Evolutionary conservation across 2,329 filamentous ascomycete species (phyloP).

Genomic region (Catunica adiposa): DNA sequence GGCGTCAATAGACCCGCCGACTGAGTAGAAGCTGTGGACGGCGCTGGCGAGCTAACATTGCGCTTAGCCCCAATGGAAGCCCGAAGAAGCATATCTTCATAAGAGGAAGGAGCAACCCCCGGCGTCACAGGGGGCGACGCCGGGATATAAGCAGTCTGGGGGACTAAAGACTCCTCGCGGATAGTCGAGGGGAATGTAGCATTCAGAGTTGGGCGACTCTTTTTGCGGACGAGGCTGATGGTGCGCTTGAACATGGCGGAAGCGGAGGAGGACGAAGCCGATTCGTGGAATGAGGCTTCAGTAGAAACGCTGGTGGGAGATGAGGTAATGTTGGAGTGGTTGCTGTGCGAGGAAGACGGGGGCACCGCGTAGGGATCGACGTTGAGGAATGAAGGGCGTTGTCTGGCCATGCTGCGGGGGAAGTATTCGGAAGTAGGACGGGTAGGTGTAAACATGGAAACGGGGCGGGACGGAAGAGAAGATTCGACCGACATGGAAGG

Average conservation of each 20-base stretch:
- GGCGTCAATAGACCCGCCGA: constrained; percentile 7
- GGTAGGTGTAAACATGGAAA: constrained; percentile 10
- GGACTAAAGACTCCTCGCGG: constrained; percentile 20
- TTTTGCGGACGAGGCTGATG: constrained; percentile 37
- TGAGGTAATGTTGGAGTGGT: not conserved
- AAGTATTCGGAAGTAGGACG: constrained; percentile 15
- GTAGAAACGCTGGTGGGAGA: constrained; percentile 3
- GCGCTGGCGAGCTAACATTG: constrained; percentile 21
- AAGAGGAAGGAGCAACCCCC: constrained; percentile 24
- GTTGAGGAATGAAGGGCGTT: constrained; percentile 32
- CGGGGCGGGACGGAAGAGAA: constrained; percentile 6
- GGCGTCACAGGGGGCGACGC: constrained; percentile 12
- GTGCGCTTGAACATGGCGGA: constrained; percentile 33
- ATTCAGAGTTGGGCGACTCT: constrained; percentile 34
- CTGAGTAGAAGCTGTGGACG: constrained; percentile 12
- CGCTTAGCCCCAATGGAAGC: constrained; percentile 27
- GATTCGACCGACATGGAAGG: not conserved
- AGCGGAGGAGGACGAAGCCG: constrained; percentile 10
- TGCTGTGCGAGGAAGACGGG: constrained; percentile 8
- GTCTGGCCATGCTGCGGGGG: not conserved
- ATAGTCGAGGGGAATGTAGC: constrained; percentile 18
- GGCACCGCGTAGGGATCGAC: constrained; percentile 36
- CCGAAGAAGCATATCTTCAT: constrained; percentile 32
- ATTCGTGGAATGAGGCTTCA: constrained; percentile 25
- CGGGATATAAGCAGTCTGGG: constrained; percentile 2